phyloP scores from a whole-genome alignment of 306 rosid genomes.

The Castanea crenata region DNA sequence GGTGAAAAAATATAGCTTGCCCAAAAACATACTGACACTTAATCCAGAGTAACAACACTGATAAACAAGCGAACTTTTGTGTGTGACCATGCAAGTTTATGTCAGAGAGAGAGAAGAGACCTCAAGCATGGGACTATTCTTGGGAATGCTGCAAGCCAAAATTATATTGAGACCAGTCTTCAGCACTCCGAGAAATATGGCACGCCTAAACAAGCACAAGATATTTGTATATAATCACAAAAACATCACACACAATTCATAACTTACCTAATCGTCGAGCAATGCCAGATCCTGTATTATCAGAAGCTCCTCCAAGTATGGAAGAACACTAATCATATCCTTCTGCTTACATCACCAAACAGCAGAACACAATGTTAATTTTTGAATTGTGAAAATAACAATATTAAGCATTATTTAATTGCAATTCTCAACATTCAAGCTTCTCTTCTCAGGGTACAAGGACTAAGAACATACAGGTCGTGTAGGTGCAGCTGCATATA shows the following conservation, averaged over 20 bases:
- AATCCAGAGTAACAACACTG: too few relatives aligned
- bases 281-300: constrained; percentile 83
- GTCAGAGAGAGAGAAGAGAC: constrained; percentile 27
- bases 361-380: not conserved
- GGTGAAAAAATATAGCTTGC: not conserved
- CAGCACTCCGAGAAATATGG: constrained; percentile 40
- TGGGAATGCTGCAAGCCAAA: constrained; percentile 83
- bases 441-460: not conserved
- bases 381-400: not conserved
- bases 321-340: constrained; percentile 61
- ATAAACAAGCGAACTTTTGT: not conserved
- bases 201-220: constrained; percentile 4
- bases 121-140: constrained; percentile 76
- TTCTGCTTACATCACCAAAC: constrained; percentile 35
- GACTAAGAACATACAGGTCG: constrained; percentile 56
- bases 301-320: constrained; percentile 81
- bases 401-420: not conserved
- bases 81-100: not conserved
- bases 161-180: constrained; percentile 78
- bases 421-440: not conserved
- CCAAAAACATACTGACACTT: not conserved
- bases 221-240: not conserved
- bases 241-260: not conserved
- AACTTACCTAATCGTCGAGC: constrained; percentile 71
- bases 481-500: constrained; percentile 84